Evolutionary conservation across 176 grass and related monocot genomes (phyloP).

Genomic region (Phoenix roebelenii): DNA sequence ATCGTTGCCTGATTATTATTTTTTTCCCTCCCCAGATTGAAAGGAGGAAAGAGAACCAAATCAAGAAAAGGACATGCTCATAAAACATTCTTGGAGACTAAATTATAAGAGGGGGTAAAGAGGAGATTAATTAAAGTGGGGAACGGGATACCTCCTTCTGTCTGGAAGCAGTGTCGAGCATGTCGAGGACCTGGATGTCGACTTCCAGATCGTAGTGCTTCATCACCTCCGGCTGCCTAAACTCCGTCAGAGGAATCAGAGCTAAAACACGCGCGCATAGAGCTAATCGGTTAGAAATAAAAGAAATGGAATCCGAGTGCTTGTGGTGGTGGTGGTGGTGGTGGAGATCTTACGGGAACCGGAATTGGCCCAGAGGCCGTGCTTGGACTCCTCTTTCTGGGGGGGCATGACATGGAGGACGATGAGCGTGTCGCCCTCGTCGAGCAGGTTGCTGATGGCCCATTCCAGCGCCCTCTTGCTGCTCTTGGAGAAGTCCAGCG

Average conservation of each 20-base stretch:
- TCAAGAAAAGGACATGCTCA: no score
- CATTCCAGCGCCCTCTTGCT: conserved; percentile 73
- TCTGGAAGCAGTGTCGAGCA: conserved; percentile 57
- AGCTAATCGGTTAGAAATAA: no score
- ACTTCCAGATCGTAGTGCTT: conserved; percentile 43
- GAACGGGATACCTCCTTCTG: conserved; percentile 41
- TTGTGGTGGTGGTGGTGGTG: no score
- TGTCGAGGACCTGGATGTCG: conserved; percentile 77
- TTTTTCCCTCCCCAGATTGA: neutral
- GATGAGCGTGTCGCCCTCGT: conserved; percentile 49
- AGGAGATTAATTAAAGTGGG: neutral
- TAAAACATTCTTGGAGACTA: neutral
- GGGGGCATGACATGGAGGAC: conserved; percentile 54
- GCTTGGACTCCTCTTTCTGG: conserved; percentile 26
- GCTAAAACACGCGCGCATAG: conserved; percentile 20
- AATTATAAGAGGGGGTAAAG: neutral
- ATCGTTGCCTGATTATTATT: conserved; percentile 32
- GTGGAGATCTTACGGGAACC: conserved; percentile 36
- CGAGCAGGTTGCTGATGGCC: conserved; percentile 51
- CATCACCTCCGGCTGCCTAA: conserved; percentile 47
- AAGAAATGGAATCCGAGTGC: neutral
- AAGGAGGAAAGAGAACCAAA: no score
- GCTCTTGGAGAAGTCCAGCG: conserved; percentile 79
- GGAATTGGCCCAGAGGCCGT: conserved; percentile 38
- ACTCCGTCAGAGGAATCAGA: conserved; percentile 75